These are phyloP conservation scores for Harrya chromipes DNA, from an alignment of 768 basidiomycete species.

Conservation along the genomic window DNA sequence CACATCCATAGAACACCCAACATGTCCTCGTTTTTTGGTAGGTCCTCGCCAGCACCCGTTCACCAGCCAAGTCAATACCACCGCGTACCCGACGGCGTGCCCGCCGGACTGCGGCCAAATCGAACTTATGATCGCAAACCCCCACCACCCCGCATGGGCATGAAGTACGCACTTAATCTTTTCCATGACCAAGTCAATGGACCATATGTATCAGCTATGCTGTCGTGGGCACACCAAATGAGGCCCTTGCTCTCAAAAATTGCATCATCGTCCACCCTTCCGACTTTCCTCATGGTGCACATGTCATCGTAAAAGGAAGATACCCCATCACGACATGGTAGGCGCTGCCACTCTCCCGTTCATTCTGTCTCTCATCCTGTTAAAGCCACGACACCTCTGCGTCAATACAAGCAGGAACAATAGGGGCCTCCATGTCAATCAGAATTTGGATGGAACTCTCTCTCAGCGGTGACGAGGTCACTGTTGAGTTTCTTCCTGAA, in stretches of 20 bases:
- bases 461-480: conserved; percentile 68
- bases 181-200: not conserved
- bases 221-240: conserved; percentile 61
- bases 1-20: not conserved
- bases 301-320: conserved; percentile 70
- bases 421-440: conserved; percentile 77
- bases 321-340: conserved; percentile 77
- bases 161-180: conserved; percentile 17
- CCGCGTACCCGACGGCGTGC: conserved; percentile 40
- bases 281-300: conserved; percentile 72
- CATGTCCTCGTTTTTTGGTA: conserved; percentile 45
- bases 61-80: conserved; percentile 42
- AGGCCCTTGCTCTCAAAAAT: conserved; percentile 73
- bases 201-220: conserved; percentile 38
- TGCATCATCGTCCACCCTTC: conserved; percentile 74
- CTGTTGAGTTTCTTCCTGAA: conserved; percentile 60
- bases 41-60: conserved; percentile 27
- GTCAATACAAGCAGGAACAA: conserved; percentile 59
- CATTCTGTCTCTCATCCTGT: conserved; percentile 26
- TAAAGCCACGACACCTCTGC: conserved; percentile 76
- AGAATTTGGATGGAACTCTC: conserved; percentile 91
- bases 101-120: conserved; percentile 35
- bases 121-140: conserved; percentile 42
- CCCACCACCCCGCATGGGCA: conserved; percentile 31
- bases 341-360: conserved; percentile 28